phyloP scores from a whole-genome alignment of 73 alveolate genomes.

The Symbiodinium natans region DNA sequence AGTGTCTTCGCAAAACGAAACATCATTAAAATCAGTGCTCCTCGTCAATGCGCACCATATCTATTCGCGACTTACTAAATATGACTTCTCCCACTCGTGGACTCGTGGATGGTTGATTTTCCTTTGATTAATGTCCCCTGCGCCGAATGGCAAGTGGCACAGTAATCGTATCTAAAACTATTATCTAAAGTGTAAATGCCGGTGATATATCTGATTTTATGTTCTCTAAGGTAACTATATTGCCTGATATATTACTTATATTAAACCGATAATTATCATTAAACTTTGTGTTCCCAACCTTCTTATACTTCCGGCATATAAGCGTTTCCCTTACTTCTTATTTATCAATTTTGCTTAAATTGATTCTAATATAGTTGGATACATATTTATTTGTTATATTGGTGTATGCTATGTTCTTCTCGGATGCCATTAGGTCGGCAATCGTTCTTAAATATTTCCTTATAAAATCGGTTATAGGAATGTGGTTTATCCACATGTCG shows the following conservation, averaged over 20 bases:
- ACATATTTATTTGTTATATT: background rate
- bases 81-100: conserved; percentile 23
- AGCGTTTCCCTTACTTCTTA: background rate
- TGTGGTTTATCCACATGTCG: background rate
- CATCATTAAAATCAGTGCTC: conserved; percentile 8
- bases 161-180: background rate
- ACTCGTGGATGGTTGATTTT: background rate
- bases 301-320: background rate
- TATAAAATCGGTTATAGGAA: background rate
- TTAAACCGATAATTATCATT: background rate
- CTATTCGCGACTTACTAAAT: conserved; percentile 14
- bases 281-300: background rate
- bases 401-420: background rate
- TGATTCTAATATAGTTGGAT: background rate
- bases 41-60: conserved; percentile 30
- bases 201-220: background rate
- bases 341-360: background rate
- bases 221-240: background rate
- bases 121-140: conserved; percentile 5
- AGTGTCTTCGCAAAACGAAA: background rate
- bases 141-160: conserved; percentile 24
- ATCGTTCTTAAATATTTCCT: background rate
- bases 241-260: background rate
- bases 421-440: background rate
- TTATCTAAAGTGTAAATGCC: background rate